Evolutionary conservation across 805 yeast genomes (phyloP).

Genomic region (Lipomyces yamanashiensis): DNA sequence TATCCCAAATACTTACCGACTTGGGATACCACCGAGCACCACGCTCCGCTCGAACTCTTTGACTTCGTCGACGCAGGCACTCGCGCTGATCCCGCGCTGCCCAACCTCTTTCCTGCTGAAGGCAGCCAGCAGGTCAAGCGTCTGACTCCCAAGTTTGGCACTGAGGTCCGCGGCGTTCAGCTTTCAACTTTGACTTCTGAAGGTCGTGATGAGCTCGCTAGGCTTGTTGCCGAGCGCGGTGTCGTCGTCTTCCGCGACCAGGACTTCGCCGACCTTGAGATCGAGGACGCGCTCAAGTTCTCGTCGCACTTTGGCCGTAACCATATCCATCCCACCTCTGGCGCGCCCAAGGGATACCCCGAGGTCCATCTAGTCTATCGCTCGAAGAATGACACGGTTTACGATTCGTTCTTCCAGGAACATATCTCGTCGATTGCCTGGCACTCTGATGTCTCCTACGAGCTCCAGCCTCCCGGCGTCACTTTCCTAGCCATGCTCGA

Average conservation of each 20-base stretch:
- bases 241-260: slow-evolving; percentile 74
- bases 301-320: slow-evolving; percentile 70
- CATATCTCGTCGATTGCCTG: slow-evolving; percentile 49
- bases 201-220: slow-evolving; percentile 72
- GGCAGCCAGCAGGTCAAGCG: slow-evolving; percentile 42
- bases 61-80: slow-evolving; percentile 67
- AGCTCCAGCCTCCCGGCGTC: slow-evolving; percentile 71
- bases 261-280: slow-evolving; percentile 56
- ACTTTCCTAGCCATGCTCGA: slow-evolving; percentile 70
- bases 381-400: slow-evolving; percentile 46
- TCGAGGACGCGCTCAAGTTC: slow-evolving; percentile 49
- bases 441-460: slow-evolving; percentile 80
- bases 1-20: slow-evolving; percentile 69
- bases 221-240: slow-evolving; percentile 71
- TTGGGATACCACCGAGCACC: slow-evolving; percentile 65
- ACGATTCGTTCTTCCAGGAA: slow-evolving; percentile 37
- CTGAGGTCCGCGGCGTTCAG: slow-evolving; percentile 68
- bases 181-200: slow-evolving; percentile 56
- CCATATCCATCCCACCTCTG: slow-evolving; percentile 76
- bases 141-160: slow-evolving; percentile 71
- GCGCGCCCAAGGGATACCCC: slow-evolving; percentile 64
- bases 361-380: slow-evolving; percentile 68
- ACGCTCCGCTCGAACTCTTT: slow-evolving; percentile 58
- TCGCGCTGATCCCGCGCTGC: slow-evolving; percentile 63
- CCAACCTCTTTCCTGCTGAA: slow-evolving; percentile 53